phyloP scores from a whole-genome alignment of 2,329 filamentous ascomycete genomes.

The Delphinella strobiligena region DNA sequence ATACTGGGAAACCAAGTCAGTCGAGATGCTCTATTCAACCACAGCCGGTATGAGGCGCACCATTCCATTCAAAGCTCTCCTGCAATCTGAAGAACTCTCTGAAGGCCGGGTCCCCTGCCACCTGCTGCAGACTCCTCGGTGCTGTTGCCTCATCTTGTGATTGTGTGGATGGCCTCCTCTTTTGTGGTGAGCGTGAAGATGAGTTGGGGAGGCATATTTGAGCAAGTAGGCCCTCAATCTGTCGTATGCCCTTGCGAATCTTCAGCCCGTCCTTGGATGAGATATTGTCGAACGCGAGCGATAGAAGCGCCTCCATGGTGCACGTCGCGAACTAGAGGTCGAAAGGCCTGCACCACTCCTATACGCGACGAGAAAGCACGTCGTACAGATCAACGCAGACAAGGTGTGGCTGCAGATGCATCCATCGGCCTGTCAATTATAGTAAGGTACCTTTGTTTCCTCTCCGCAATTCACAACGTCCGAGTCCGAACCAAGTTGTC shows the following conservation, averaged over 20 bases:
- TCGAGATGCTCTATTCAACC: neutral
- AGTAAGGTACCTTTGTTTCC: no score
- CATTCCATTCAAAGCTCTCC: slow-evolving; percentile 95
- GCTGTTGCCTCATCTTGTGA: slow-evolving; percentile 17
- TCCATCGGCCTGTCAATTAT: no score
- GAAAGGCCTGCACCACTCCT: no score
- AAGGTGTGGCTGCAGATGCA: neutral
- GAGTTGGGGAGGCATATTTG: slow-evolving; percentile 72
- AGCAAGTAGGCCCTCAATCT: slow-evolving; percentile 85
- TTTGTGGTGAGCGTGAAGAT: slow-evolving; percentile 21
- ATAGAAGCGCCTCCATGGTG: slow-evolving; percentile 79
- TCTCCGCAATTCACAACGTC: no score
- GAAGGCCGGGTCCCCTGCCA: slow-evolving; percentile 77
- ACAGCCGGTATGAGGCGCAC: slow-evolving; percentile 26
- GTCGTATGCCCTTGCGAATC: slow-evolving; percentile 83
- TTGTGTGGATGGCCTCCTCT: slow-evolving; percentile 20
- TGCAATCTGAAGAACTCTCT: slow-evolving; percentile 93
- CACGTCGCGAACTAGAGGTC: no score
- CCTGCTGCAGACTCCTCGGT: slow-evolving; percentile 52
- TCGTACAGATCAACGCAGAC: no score
- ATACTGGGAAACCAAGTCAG: slow-evolving; percentile 39
- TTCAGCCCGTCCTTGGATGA: slow-evolving; percentile 83
- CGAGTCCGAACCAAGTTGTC: no score
- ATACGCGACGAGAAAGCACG: no score
- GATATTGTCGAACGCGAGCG: slow-evolving; percentile 90